Conservation (phyloP, 768 basidiomycete genomes). For the Rhizopogon rudus region DNA sequence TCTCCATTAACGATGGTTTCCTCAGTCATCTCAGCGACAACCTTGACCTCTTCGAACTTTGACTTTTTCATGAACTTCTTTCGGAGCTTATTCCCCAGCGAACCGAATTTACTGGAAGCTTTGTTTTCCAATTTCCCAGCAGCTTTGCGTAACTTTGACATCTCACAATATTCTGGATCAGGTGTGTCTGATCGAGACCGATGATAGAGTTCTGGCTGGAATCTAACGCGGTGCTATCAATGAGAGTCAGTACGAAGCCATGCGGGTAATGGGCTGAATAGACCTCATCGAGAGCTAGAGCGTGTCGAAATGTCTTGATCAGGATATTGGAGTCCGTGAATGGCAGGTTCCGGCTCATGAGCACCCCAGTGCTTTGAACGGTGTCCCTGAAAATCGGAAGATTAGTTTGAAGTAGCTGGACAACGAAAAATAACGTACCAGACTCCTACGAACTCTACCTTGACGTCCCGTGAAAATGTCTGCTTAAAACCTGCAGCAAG, state of each 20-base stretch:
- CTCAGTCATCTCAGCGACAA: background rate
- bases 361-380: conserved; percentile 66
- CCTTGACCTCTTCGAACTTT: background rate
- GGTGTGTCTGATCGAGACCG: conserved; percentile 19
- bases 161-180: conserved; percentile 25
- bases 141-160: background rate
- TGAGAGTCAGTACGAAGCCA: conserved; percentile 6
- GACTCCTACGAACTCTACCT: conserved; percentile 76
- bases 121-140: background rate
- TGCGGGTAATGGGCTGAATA: background rate
- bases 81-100: background rate
- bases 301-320: conserved; percentile 73
- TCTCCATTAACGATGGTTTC: background rate
- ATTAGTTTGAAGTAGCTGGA: conserved; percentile 1
- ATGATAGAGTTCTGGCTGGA: conserved; percentile 60
- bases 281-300: conserved; percentile 74
- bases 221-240: conserved; percentile 58
- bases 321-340: conserved; percentile 59
- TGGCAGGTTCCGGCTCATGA: conserved; percentile 57
- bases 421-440: conserved; percentile 41
- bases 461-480: conserved; percentile 63
- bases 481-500: conserved; percentile 66
- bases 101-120: background rate
- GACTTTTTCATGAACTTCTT: background rate
- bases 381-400: conserved; percentile 53